These are phyloP conservation scores for Epichloe sylvatica DNA, from an alignment of 2,329 filamentous ascomycete species.

Conservation along the genomic window DNA sequence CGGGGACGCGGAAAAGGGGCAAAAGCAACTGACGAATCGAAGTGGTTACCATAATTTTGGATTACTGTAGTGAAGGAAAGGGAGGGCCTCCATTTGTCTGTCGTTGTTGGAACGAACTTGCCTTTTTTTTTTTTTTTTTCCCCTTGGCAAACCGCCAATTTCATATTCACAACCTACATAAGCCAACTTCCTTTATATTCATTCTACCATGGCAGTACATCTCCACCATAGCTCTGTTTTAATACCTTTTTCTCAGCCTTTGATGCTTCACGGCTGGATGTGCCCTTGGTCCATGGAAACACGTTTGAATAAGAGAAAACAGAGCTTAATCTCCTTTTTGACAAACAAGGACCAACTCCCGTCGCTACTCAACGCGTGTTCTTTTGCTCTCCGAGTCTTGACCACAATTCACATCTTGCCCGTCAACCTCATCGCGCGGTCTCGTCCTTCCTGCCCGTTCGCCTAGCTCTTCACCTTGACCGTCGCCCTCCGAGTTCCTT, in stretches of 20 bases:
- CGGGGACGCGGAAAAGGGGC: not conserved
- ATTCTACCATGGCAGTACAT: not conserved
- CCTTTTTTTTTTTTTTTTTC: too few species aligned
- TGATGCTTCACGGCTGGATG: too few species aligned
- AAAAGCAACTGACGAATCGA: not conserved
- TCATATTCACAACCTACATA: not conserved
- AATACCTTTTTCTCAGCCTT: too few species aligned
- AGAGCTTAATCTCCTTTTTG: too few species aligned
- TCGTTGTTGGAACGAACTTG: not conserved
- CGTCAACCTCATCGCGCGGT: conserved; percentile 37
- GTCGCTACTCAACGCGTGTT: conserved; percentile 27
- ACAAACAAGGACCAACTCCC: too few species aligned
- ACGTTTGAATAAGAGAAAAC: too few species aligned
- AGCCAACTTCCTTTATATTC: not conserved
- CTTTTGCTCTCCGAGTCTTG: conserved; percentile 34
- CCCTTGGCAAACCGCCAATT: too few species aligned
- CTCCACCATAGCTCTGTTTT: conserved; percentile 8
- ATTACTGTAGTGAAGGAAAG: not conserved
- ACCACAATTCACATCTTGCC: conserved; percentile 29
- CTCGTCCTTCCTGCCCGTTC: conserved; percentile 48
- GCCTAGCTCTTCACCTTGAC: conserved; percentile 35
- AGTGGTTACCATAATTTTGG: too few species aligned
- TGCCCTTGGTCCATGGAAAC: too few species aligned
- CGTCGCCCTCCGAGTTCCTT: conserved; percentile 22
- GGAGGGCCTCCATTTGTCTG: not conserved